phyloP scores from a whole-genome alignment of 2,329 filamentous ascomycete species.

The Tolypocladium album region DNA sequence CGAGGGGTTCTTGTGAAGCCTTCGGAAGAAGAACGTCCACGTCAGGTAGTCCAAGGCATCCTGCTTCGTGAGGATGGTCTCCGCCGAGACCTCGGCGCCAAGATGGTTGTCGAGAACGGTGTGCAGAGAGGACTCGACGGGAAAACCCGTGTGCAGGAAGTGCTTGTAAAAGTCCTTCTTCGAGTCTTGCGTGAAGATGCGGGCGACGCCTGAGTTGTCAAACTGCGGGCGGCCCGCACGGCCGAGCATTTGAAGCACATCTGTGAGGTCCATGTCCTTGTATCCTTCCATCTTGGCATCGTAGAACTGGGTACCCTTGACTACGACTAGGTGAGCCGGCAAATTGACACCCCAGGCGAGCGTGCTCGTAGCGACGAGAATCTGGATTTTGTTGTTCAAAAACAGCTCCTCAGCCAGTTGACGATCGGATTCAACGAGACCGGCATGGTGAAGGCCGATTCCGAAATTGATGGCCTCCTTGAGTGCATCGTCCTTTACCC shows the following conservation, averaged over 20 bases:
- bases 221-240: conserved; percentile 94
- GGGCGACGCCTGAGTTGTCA: conserved; percentile 87
- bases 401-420: conserved; percentile 91
- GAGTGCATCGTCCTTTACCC: conserved; percentile 87
- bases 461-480: conserved; percentile 94
- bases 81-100: conserved; percentile 86
- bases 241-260: conserved; percentile 95
- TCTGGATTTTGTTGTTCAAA: conserved; percentile 95
- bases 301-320: conserved; percentile 97
- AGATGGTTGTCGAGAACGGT: conserved; percentile 96
- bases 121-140: conserved; percentile 91
- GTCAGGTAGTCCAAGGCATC: conserved; percentile 96
- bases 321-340: conserved; percentile 90
- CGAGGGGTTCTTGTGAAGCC: conserved; percentile 94
- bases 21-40: conserved; percentile 98
- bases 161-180: conserved; percentile 99
- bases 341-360: conserved; percentile 97
- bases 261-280: conserved; percentile 97
- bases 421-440: conserved; percentile 88
- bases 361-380: conserved; percentile 89
- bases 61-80: conserved; percentile 87
- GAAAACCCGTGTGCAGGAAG: conserved; percentile 95
- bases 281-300: conserved; percentile 97
- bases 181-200: conserved; percentile 92
- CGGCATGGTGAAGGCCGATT: conserved; percentile 93